Evolutionary conservation across 305 asterid species (phyloP).

Genomic region (Fraxinus angustifolia): DNA sequence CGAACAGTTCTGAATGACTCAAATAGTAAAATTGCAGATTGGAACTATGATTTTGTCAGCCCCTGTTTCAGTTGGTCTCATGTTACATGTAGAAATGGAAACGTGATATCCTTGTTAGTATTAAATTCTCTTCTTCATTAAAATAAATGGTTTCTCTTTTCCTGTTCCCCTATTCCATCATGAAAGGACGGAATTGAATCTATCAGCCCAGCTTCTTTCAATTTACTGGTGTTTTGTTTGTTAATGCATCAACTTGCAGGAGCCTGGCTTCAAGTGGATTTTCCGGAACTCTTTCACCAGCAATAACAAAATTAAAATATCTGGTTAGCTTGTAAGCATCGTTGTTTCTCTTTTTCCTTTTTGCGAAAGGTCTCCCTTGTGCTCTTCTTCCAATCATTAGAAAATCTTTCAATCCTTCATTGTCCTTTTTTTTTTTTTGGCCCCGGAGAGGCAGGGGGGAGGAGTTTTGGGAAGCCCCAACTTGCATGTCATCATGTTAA

Average conservation of each 20-base stretch:
- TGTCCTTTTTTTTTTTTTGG: not conserved
- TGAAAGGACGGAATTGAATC: not conserved
- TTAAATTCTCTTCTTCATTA: slow-evolving; percentile 4
- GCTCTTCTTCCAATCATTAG: not conserved
- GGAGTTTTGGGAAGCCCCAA: not conserved
- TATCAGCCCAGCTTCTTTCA: not conserved
- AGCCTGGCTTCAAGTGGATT: slow-evolving; percentile 72
- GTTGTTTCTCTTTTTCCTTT: not conserved
- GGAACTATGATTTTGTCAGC: slow-evolving; percentile 65
- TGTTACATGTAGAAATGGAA: slow-evolving; percentile 66
- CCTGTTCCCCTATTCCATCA: not conserved
- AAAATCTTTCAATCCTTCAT: not conserved
- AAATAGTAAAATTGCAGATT: slow-evolving; percentile 42
- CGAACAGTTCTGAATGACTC: slow-evolving; percentile 59
- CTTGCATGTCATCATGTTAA: not conserved
- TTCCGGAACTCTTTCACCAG: slow-evolving; percentile 71
- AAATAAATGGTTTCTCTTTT: not conserved
- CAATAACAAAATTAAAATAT: slow-evolving; percentile 58
- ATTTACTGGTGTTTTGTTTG: slow-evolving; percentile 2
- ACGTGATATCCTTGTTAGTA: slow-evolving; percentile 69
- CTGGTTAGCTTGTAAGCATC: slow-evolving; percentile 61
- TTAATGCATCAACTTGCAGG: slow-evolving; percentile 40
- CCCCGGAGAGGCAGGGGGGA: not conserved
- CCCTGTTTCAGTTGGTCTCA: slow-evolving; percentile 88
- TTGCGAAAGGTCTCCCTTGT: not conserved